Evolutionary conservation across 1,284 basidiomycete species (phyloP), one percentile per base, ranked within the genome.

Genomic region (Neolentinus lepideus): DNA sequence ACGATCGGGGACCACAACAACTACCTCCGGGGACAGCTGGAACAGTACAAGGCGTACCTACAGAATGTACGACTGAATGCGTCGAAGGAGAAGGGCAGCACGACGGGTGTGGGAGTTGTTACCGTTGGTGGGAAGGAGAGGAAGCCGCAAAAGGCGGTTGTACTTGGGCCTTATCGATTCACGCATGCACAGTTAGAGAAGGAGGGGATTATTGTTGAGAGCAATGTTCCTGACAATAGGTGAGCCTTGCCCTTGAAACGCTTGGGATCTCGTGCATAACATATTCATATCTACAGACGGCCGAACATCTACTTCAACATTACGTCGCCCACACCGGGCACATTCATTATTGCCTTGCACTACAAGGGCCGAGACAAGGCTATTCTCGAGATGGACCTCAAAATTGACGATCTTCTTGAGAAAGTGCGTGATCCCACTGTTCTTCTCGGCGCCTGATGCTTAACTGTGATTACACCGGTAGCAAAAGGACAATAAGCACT

Each of bases 351-450:
- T 62, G 95, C 96, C 8, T 76, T 99, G 54, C 95, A 98, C 73
- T 99, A 98, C 78, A 98, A 98, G 73, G 95, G 95, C 35, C 83
- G 97, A n/a, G 95, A 98, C 67, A 98, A 98, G 76, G 94, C 97
- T 19, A 98, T 99, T 63, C 80, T 99, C 50, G 97, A 99, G 79
- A 99, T 99, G 95, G 97, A 99, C 73, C 80, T 99, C 59, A 99
- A 98, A 77, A 97, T 99, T 66, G 97, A 99, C 72, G 97, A 99
- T 74, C 73, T 99, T 61, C 77, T 99, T 64, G 95, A 99, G 73
- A 97, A 95, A 86, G 90, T 91, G 57, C 25, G 77, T 67, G 2
- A 10, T 47, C 36, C 50, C 38, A 33, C 33, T 45, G 47, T 19
- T n/a, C 24, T 50, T 31, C 25, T 9, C 52, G 50, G 55, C 24